Percentiles rank a stretch among this genome's conserved stretches.
phyloP scores from a whole-genome alignment of 495 filamentous ascomycete species.

The Daldinia caldariorum region DNA sequence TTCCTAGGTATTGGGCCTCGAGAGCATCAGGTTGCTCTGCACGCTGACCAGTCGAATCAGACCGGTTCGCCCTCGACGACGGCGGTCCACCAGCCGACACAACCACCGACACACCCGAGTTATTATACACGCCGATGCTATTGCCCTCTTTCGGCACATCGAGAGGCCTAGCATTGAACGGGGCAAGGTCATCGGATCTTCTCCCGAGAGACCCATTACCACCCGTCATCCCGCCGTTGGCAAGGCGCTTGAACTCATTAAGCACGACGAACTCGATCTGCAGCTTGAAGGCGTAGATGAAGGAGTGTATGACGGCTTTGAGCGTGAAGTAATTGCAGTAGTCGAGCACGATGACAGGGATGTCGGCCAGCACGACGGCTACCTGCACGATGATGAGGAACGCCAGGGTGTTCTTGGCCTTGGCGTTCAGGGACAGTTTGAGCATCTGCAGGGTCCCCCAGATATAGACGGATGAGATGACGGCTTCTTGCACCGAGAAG shows the following conservation, averaged over 20 bases:
- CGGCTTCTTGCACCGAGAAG: constrained; percentile 69
- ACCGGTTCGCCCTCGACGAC: constrained; percentile 10
- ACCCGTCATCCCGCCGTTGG: constrained; percentile 37
- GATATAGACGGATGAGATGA: constrained; percentile 70
- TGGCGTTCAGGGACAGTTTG: constrained; percentile 56
- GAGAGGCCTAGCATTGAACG: constrained; percentile 5
- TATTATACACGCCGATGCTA: constrained; percentile 9
- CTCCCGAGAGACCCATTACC: constrained; percentile 17
- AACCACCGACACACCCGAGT: constrained; percentile 23
- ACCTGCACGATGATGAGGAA: constrained; percentile 69
- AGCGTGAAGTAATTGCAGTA: constrained; percentile 66
- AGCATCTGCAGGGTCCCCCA: constrained; percentile 63
- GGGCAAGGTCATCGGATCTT: constrained; percentile 5
- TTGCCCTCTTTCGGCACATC: constrained; percentile 15
- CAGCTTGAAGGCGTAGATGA: constrained; percentile 72
- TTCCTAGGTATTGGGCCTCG: constrained; percentile 27
- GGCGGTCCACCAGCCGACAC: constrained; percentile 15
- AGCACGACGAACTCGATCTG: constrained; percentile 74
- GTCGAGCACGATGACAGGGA: constrained; percentile 65
- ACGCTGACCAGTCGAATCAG: background rate
- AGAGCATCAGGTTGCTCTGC: constrained; percentile 22
- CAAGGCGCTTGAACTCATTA: constrained; percentile 50
- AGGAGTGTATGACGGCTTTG: constrained; percentile 68
- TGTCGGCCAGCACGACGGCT: constrained; percentile 53
- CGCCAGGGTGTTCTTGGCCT: constrained; percentile 48